phyloP scores from a whole-genome alignment of 2,329 filamentous ascomycete genomes.

The Apiospora kogelbergensis region DNA sequence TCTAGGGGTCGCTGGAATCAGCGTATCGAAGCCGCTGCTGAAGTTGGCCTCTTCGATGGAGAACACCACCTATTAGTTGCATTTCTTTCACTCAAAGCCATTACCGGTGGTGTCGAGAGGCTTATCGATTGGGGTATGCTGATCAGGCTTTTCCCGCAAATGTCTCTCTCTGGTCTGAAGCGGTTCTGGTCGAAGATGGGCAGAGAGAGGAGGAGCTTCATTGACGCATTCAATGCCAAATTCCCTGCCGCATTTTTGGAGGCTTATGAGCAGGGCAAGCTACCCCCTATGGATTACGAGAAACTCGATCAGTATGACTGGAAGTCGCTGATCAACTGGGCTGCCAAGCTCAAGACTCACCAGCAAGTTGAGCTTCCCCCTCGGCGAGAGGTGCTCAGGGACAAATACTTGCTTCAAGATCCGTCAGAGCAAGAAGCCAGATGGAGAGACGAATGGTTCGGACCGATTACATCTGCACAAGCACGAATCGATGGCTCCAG shows the following conservation, averaged over 20 bases:
- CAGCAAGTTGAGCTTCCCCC: conserved; percentile 49
- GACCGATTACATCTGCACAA: conserved; percentile 53
- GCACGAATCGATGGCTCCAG: conserved; percentile 56
- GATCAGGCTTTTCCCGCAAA: conserved; percentile 53
- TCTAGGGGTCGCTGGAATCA: conserved; percentile 34
- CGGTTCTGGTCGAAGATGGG: conserved; percentile 56
- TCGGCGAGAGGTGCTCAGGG: conserved; percentile 44
- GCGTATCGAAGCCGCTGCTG: conserved; percentile 28
- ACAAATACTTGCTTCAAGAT: conserved; percentile 41
- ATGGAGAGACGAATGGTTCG: conserved; percentile 60
- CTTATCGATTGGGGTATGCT: conserved; percentile 62
- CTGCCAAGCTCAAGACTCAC: conserved; percentile 50
- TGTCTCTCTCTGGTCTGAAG: conserved; percentile 50
- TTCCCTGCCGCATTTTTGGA: conserved; percentile 66
- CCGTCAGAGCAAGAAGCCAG: conserved; percentile 36
- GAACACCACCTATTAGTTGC: conserved; percentile 54
- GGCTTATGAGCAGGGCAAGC: conserved; percentile 62
- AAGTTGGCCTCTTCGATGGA: conserved; percentile 36
- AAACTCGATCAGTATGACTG: conserved; percentile 68
- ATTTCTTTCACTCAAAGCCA: conserved; percentile 56
- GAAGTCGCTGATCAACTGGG: conserved; percentile 66
- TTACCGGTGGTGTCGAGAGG: conserved; percentile 61
- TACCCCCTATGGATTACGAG: conserved; percentile 64
- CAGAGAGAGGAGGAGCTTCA: conserved; percentile 50
- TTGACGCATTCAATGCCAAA: conserved; percentile 57